Conservation (phyloP, 78 protist species). For the Polysphondylium violaceum region DNA sequence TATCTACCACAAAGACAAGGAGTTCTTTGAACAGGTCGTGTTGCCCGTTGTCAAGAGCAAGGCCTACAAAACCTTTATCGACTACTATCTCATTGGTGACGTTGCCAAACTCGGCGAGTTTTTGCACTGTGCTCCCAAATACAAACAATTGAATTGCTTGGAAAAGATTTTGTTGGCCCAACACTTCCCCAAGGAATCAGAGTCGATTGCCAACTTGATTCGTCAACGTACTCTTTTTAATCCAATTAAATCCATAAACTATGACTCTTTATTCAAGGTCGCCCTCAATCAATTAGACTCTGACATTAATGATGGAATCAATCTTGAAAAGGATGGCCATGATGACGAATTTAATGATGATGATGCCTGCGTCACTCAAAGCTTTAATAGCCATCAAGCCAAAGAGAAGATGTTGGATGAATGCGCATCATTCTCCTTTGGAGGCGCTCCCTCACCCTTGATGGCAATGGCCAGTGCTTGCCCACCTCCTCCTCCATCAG, state of each 20-base stretch:
- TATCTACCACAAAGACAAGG: conserved; percentile 59
- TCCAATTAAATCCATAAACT: conserved; percentile 34
- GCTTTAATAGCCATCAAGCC: neutral
- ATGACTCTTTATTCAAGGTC: conserved; percentile 47
- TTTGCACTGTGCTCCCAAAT: neutral
- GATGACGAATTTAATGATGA: neutral
- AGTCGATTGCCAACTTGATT: neutral
- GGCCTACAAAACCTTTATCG: conserved; percentile 69
- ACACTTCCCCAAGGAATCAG: conserved; percentile 49
- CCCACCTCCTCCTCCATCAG: neutral
- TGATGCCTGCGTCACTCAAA: neutral
- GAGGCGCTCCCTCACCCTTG: neutral
- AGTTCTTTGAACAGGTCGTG: conserved; percentile 61
- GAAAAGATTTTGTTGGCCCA: conserved; percentile 70
- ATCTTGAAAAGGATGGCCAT: neutral
- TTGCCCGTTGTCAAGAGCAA: conserved; percentile 48
- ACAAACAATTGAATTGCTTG: conserved; percentile 1
- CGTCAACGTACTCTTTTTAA: neutral
- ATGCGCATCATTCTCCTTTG: neutral
- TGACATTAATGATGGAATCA: conserved; percentile 5
- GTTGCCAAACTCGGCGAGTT: neutral
- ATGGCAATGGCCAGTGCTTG: neutral
- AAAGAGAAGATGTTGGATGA: neutral
- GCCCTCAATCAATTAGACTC: conserved; percentile 43
- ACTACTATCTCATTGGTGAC: conserved; percentile 30